phyloP scores from a whole-genome alignment of 2,329 filamentous ascomycete genomes.

The Shiraia sp. region DNA sequence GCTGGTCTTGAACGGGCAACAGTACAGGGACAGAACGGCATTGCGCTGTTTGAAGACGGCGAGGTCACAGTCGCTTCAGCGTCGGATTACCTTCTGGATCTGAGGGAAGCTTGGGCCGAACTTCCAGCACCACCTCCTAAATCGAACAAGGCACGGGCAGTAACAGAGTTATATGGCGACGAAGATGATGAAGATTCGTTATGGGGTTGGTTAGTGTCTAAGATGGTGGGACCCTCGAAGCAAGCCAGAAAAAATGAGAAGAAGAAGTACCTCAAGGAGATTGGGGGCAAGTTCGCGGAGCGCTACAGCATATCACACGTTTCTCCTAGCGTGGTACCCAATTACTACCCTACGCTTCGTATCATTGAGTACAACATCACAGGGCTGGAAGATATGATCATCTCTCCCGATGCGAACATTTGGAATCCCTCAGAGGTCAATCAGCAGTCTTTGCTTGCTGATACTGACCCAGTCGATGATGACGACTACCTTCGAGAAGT shows the following conservation, averaged over 20 bases:
- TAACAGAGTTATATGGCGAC: constrained; percentile 14
- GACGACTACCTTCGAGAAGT: constrained; percentile 45
- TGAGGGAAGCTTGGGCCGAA: constrained; percentile 76
- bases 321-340: constrained; percentile 86
- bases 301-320: constrained; percentile 82
- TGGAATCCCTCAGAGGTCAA: constrained; percentile 1
- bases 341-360: constrained; percentile 87
- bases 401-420: constrained; percentile 7
- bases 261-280: constrained; percentile 65
- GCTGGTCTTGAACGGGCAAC: constrained; percentile 19
- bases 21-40: constrained; percentile 27
- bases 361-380: constrained; percentile 93
- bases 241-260: constrained; percentile 45
- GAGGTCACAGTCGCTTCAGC: constrained; percentile 68
- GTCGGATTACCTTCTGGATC: constrained; percentile 76
- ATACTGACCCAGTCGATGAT: constrained; percentile 26
- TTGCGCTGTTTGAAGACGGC: constrained; percentile 40
- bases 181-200: constrained; percentile 19
- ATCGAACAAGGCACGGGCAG: constrained; percentile 17
- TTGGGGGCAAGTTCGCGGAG: constrained; percentile 82
- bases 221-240: constrained; percentile 14
- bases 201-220: constrained; percentile 25
- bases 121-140: constrained; percentile 58
- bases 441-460: constrained; percentile 10
- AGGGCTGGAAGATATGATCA: constrained; percentile 63